These are phyloP conservation scores for Blastomyces gilchristii DNA, from an alignment of 2,329 filamentous ascomycete genomes.

Conservation along the genomic window DNA sequence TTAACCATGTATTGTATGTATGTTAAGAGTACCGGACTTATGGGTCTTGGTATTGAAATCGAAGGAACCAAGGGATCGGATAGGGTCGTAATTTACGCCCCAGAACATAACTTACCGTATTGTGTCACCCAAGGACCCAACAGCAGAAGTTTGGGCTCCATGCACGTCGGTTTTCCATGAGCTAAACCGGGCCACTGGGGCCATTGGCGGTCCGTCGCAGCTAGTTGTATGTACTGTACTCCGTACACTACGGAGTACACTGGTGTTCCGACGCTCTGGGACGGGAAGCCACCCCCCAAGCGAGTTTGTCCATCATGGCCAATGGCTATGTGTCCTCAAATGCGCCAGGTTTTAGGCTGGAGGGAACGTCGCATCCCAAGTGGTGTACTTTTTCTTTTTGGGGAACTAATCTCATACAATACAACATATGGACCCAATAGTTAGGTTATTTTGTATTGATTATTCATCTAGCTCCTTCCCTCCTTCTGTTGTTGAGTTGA, in stretches of 20 bases:
- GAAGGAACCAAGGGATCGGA: background rate
- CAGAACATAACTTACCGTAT: background rate
- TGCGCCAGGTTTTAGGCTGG: background rate
- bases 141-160: background rate
- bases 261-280: conserved; percentile 5
- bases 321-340: conserved; percentile 18
- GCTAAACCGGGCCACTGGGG: conserved; percentile 6
- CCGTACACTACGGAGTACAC: too few species aligned
- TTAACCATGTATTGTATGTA: background rate
- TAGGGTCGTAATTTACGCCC: background rate
- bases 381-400: too few species aligned
- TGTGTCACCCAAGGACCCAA: background rate
- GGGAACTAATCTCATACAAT: too few species aligned
- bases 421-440: too few species aligned
- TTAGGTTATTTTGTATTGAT: background rate
- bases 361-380: background rate
- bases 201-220: conserved; percentile 4
- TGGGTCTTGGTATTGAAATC: background rate
- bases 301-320: conserved; percentile 14
- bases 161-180: conserved; percentile 4
- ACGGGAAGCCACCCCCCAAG: conserved; percentile 3
- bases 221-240: background rate
- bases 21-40: background rate
- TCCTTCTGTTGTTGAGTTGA: background rate
- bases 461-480: background rate